Percentiles rank a stretch among this genome's conserved stretches.
Evolutionary conservation across 805 yeast genomes (phyloP).

Genomic region (Teunomyces barrocoloradensis): DNA sequence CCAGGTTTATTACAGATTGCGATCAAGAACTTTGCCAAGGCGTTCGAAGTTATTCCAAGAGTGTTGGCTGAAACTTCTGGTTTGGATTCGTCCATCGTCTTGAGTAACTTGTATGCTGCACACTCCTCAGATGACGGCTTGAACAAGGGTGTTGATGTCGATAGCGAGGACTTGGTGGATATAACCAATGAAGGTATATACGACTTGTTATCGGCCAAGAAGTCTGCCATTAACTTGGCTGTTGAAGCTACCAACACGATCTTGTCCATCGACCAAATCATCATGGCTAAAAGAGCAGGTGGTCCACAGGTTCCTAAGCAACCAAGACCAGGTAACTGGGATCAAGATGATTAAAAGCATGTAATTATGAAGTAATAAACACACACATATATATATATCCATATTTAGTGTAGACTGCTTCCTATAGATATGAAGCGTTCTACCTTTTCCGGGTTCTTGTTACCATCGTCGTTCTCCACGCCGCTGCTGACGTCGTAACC

Average conservation of each 20-base stretch:
- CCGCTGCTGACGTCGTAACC: conserved; percentile 98
- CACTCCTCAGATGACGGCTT: conserved; percentile 56
- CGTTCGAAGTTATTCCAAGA: conserved; percentile 92
- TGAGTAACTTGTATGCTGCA: conserved; percentile 85
- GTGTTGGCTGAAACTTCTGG: conserved; percentile 94
- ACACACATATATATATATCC: too few species aligned
- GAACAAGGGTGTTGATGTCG: conserved; percentile 82
- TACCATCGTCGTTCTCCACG: conserved; percentile 71
- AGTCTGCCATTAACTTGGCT: conserved; percentile 86
- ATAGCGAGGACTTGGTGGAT: conserved; percentile 66
- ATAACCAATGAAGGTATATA: conserved; percentile 66
- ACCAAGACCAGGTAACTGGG: conserved; percentile 93
- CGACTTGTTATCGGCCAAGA: conserved; percentile 78
- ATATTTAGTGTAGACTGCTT: conserved; percentile 7
- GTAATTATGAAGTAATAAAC: background rate
- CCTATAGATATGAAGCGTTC: conserved; percentile 55
- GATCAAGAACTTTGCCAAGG: conserved; percentile 88
- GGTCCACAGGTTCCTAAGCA: conserved; percentile 90
- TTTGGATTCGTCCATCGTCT: conserved; percentile 81
- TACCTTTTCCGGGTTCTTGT: conserved; percentile 68
- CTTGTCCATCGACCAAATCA: conserved; percentile 91
- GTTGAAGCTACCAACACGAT: conserved; percentile 94
- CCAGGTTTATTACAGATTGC: conserved; percentile 93
- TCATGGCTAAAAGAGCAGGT: conserved; percentile 98
- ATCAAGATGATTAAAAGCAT: conserved; percentile 68